A percentile compares a stretch with the other conserved stretches of the same genome.
phyloP scores from a whole-genome alignment of 2,329 filamentous ascomycete species.

The Thermochaetoides dissita region DNA sequence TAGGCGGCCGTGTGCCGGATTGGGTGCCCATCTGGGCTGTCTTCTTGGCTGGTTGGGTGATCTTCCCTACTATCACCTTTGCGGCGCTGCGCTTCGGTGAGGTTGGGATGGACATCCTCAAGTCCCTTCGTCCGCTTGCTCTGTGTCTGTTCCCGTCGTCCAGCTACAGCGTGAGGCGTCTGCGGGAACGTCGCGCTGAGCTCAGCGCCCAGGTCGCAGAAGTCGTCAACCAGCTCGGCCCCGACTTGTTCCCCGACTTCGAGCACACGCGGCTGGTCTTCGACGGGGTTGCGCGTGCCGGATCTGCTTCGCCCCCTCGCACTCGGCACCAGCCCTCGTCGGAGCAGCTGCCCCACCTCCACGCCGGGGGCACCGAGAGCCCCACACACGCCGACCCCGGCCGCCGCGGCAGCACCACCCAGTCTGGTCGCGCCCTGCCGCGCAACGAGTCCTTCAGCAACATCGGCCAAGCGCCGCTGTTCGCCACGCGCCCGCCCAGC shows the following conservation, averaged over 20 bases:
- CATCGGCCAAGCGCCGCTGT: slow-evolving; percentile 74
- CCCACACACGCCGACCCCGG: slow-evolving; percentile 22
- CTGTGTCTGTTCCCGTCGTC: slow-evolving; percentile 75
- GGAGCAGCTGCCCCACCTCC: slow-evolving; percentile 23
- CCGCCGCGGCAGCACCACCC: slow-evolving; percentile 36
- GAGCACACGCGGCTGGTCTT: slow-evolving; percentile 58
- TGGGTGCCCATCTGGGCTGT: slow-evolving; percentile 71
- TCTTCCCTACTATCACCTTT: slow-evolving; percentile 83
- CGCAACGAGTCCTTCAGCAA: slow-evolving; percentile 91
- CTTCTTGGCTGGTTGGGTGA: slow-evolving; percentile 57
- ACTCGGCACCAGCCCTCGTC: slow-evolving; percentile 14
- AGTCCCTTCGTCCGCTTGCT: slow-evolving; percentile 77
- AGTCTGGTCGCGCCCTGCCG: slow-evolving; percentile 45
- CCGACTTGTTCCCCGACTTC: slow-evolving; percentile 96
- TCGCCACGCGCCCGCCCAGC: slow-evolving; percentile 75
- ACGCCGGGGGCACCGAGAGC: slow-evolving; percentile 33
- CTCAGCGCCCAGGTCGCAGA: slow-evolving; percentile 75
- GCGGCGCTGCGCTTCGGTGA: slow-evolving; percentile 89
- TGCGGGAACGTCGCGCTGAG: slow-evolving; percentile 57
- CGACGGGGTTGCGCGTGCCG: slow-evolving; percentile 23
- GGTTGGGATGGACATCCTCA: slow-evolving; percentile 97
- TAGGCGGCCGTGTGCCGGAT: slow-evolving; percentile 67
- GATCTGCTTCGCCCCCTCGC: slow-evolving; percentile 10
- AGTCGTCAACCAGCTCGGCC: slow-evolving; percentile 86
- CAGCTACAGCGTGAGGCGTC: slow-evolving; percentile 66